Conservation (phyloP, 139 green algal species). For the Axilococcus clingmanii region DNA sequence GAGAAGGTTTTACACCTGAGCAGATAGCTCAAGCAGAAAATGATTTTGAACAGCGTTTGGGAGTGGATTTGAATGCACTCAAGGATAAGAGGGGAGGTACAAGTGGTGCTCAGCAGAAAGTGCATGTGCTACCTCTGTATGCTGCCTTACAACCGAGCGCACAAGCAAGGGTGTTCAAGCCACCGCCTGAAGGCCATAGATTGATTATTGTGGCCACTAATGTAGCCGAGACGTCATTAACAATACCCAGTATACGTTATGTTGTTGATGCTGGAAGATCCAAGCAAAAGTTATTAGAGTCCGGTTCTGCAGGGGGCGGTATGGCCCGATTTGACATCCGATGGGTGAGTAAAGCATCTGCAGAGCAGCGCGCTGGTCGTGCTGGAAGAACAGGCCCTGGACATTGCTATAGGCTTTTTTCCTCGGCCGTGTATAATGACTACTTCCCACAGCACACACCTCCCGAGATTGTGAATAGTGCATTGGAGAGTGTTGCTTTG, state of each 20-base stretch:
- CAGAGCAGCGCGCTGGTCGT: conserved; percentile 79
- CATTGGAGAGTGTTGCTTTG: conserved; percentile 85
- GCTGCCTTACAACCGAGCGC: conserved; percentile 65
- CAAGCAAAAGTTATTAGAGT: conserved; percentile 73
- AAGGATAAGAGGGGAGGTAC: not conserved
- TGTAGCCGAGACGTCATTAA: conserved; percentile 96
- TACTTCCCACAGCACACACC: conserved; percentile 65
- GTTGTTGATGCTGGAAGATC: conserved; percentile 77
- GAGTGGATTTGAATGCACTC: not conserved
- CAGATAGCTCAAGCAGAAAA: conserved; percentile 60
- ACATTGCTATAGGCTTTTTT: conserved; percentile 91
- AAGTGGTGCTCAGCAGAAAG: not conserved
- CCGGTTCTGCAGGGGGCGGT: conserved; percentile 19
- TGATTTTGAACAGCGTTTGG: conserved; percentile 30
- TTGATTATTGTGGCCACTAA: conserved; percentile 96
- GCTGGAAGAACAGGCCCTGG: conserved; percentile 87
- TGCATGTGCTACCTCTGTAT: conserved; percentile 94
- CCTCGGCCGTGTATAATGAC: conserved; percentile 79
- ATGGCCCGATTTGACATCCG: conserved; percentile 66
- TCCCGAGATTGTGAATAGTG: conserved; percentile 77
- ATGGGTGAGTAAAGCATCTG: conserved; percentile 79
- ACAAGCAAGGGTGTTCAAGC: conserved; percentile 71
- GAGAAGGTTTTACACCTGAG: conserved; percentile 53
- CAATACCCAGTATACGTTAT: conserved; percentile 89
- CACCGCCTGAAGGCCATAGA: conserved; percentile 51